Conservation (phyloP, 2,329 filamentous ascomycete species). For the Teratosphaeria zuluensis region DNA sequence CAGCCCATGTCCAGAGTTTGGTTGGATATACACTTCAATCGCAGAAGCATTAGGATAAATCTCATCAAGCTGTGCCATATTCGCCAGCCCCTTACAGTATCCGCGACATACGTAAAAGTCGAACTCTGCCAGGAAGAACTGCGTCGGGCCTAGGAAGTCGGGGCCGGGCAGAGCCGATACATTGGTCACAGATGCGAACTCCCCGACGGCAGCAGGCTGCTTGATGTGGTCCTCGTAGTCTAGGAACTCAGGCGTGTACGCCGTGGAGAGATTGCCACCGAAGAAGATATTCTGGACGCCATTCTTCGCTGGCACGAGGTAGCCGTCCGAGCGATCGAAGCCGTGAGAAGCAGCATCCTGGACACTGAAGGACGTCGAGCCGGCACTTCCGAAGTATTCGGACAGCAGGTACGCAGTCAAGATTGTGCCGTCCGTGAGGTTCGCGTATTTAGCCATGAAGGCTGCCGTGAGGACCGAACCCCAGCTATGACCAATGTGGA, state of each 20-base stretch:
- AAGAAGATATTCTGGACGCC: slow-evolving; percentile 1
- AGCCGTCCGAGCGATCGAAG: background rate
- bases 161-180: slow-evolving; percentile 9
- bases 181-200: slow-evolving; percentile 14
- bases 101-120: slow-evolving; percentile 26
- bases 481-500: slow-evolving; percentile 55
- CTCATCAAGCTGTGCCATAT: slow-evolving; percentile 4
- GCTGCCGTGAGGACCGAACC: slow-evolving; percentile 34
- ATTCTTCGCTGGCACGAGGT: background rate
- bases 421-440: slow-evolving; percentile 8
- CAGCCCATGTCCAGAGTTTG: slow-evolving; percentile 29
- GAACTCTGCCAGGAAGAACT: slow-evolving; percentile 24
- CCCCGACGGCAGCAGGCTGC: slow-evolving; percentile 25
- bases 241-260: slow-evolving; percentile 22
- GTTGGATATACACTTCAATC: slow-evolving; percentile 24
- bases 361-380: background rate
- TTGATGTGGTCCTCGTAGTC: slow-evolving; percentile 25
- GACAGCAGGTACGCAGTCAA: slow-evolving; percentile 6
- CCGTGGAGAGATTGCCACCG: background rate
- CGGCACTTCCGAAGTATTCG: background rate
- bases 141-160: slow-evolving; percentile 23
- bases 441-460: slow-evolving; percentile 3
- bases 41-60: slow-evolving; percentile 22
- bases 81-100: slow-evolving; percentile 26
- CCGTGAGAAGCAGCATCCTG: background rate